Conservation (phyloP, 345 rosid genomes). For the Trapa incisa region DNA sequence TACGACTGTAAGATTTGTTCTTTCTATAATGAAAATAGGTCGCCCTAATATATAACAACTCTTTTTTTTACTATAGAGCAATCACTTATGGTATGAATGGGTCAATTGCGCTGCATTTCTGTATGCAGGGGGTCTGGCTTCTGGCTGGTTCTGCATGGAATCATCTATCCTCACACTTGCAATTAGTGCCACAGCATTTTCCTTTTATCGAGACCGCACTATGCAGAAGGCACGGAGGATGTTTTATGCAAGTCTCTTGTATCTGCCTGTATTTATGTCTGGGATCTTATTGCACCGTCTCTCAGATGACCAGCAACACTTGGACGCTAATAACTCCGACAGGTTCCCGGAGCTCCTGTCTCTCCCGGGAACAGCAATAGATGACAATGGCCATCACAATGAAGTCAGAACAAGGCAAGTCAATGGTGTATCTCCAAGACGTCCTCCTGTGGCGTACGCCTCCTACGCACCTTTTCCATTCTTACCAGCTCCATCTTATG, state of each 20-base stretch:
- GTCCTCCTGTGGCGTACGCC: constrained; percentile 73
- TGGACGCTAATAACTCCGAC: constrained; percentile 12
- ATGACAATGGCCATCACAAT: constrained; percentile 12
- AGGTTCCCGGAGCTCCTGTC: constrained; percentile 14
- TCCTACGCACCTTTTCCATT: constrained; percentile 90
- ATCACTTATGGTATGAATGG: not conserved
- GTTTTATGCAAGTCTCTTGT: constrained; percentile 78
- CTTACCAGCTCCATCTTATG: constrained; percentile 66
- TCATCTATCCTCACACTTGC: constrained; percentile 60
- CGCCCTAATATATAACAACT: not conserved
- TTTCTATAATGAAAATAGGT: not conserved
- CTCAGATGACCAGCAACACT: constrained; percentile 23
- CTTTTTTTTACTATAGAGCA: not conserved
- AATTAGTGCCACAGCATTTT: constrained; percentile 64
- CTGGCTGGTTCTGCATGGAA: constrained; percentile 76
- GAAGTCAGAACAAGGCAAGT: constrained; percentile 8
- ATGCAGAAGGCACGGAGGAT: constrained; percentile 59
- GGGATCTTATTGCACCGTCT: constrained; percentile 63
- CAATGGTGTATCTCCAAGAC: constrained; percentile 10
- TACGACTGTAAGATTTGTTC: constrained; percentile 57
- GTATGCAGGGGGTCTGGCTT: constrained; percentile 64
- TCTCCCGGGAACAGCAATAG: constrained; percentile 5
- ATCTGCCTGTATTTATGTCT: constrained; percentile 84
- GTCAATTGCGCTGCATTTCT: not conserved
- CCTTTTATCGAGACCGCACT: constrained; percentile 62